Evolutionary conservation across 257 asterid genomes (phyloP), one percentile per base, ranked within the genome.

Genomic region (Coffea canephora): DNA sequence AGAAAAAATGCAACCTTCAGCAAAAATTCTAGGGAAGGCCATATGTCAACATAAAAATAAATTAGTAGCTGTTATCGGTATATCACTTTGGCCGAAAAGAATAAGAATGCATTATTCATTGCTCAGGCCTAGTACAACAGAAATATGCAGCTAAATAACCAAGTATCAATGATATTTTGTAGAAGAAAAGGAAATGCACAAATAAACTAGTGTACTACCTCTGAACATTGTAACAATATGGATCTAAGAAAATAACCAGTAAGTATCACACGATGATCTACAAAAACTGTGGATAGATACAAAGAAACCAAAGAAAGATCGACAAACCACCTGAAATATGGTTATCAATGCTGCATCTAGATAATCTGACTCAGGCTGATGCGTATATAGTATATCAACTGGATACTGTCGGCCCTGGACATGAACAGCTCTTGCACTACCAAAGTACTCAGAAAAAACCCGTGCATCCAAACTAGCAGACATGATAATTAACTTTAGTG

Each of bases 391-490:
- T n/a, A n/a, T n/a, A n/a, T n/a, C n/a, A n/a, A n/a, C n/a, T n/a
- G n/a, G n/a, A n/a, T n/a, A n/a, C n/a, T n/a, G n/a, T n/a, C n/a
- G n/a, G n/a, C n/a, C n/a, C n/a, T n/a, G n/a, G n/a, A n/a, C n/a
- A n/a, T n/a, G n/a, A n/a, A n/a, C n/a, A n/a, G n/a, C n/a, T n/a
- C n/a, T n/a, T n/a, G n/a, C n/a, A n/a, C n/a, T n/a, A n/a, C n/a
- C n/a, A n/a, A n/a, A n/a, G n/a, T n/a, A n/a, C n/a, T n/a, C n/a
- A n/a, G n/a, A n/a, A n/a, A n/a, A n/a, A n/a, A n/a, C n/a, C n/a
- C n/a, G n/a, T n/a, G n/a, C n/a, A n/a, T n/a, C 97, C 86, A 95
- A 77, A 91, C 99, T 95, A 82, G 99, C 99, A 57, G 99, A 95
- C 99, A 95, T 95, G 79, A 95, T 88, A 79, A 95, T 83, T 76